phyloP scores from a whole-genome alignment of 768 basidiomycete genomes.

The Lactarius deliciosus region DNA sequence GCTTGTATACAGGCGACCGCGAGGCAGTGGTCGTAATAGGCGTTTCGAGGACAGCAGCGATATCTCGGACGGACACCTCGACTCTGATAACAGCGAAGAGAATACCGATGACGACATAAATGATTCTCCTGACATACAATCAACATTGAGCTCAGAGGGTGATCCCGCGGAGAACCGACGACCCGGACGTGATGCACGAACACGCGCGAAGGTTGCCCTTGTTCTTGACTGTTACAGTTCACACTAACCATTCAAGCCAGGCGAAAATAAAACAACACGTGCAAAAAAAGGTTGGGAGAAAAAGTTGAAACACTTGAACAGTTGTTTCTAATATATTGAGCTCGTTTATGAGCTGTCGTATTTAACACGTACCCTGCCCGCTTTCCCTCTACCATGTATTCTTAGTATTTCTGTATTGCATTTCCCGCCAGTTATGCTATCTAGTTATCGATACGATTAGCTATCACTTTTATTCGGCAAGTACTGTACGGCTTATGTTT shows the following conservation, averaged over 20 bases:
- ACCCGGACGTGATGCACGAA: conserved; percentile 37
- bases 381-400: conserved; percentile 7
- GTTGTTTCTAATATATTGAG: not conserved
- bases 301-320: conserved; percentile 2
- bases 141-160: conserved; percentile 26
- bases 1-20: conserved; percentile 27
- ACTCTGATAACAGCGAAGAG: conserved; percentile 29
- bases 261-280: conserved; percentile 36
- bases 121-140: conserved; percentile 21
- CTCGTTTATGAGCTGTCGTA: conserved; percentile 1
- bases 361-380: not conserved
- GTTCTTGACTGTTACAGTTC: not conserved
- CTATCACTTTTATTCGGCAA: not conserved
- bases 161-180: conserved; percentile 30
- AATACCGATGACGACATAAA: conserved; percentile 25
- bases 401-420: conserved; percentile 5
- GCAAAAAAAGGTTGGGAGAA: conserved; percentile 28
- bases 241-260: conserved; percentile 17
- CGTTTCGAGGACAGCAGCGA: conserved; percentile 34
- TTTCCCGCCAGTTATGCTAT: conserved; percentile 9
- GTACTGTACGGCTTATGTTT: not conserved
- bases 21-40: conserved; percentile 32
- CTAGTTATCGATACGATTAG: conserved; percentile 1
- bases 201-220: conserved; percentile 37
- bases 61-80: conserved; percentile 34